These are phyloP conservation scores for Cylindrodendrum hubeiense DNA, from an alignment of 2,329 filamentous ascomycete species.

Conservation along the genomic window DNA sequence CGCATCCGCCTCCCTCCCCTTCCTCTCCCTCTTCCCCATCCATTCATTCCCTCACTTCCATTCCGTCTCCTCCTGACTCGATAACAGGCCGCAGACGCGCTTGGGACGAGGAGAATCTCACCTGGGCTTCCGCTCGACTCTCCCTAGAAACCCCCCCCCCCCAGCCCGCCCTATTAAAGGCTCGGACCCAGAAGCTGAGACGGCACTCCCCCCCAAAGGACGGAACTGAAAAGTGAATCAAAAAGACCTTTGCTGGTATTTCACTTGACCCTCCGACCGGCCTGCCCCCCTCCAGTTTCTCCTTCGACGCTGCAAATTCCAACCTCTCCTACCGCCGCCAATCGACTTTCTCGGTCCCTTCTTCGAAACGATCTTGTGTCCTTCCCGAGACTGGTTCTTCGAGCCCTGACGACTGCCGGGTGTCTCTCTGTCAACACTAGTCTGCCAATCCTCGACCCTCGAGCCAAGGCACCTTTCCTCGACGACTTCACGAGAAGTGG, in stretches of 20 bases:
- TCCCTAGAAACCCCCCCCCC: conserved; percentile 33
- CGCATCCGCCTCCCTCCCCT: conserved; percentile 54
- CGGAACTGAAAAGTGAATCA: conserved; percentile 47
- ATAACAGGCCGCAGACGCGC: conserved; percentile 51
- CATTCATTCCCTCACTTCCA: conserved; percentile 67
- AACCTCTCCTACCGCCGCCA: conserved; percentile 49
- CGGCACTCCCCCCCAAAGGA: conserved; percentile 40
- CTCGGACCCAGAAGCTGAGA: conserved; percentile 45
- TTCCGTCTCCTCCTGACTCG: conserved; percentile 57
- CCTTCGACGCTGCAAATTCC: conserved; percentile 53
- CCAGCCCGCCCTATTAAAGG: conserved; percentile 45
- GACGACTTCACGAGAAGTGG: conserved; percentile 31
- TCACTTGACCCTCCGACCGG: conserved; percentile 44
- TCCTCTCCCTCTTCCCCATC: conserved; percentile 57
- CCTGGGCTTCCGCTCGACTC: conserved; percentile 37
- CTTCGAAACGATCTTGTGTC: conserved; percentile 46
- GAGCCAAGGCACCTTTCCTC: conserved; percentile 22
- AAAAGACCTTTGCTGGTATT: conserved; percentile 56
- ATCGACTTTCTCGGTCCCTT: conserved; percentile 48
- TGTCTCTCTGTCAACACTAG: conserved; percentile 30
- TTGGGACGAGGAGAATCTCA: conserved; percentile 51
- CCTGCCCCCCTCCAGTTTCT: conserved; percentile 36
- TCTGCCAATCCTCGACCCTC: conserved; percentile 55
- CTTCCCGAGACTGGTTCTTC: conserved; percentile 50
- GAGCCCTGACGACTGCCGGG: conserved; percentile 14